Percentiles rank a stretch among this genome's conserved stretches.
phyloP scores from a whole-genome alignment of 1,139 yeast species.

The Pichia sp. region DNA sequence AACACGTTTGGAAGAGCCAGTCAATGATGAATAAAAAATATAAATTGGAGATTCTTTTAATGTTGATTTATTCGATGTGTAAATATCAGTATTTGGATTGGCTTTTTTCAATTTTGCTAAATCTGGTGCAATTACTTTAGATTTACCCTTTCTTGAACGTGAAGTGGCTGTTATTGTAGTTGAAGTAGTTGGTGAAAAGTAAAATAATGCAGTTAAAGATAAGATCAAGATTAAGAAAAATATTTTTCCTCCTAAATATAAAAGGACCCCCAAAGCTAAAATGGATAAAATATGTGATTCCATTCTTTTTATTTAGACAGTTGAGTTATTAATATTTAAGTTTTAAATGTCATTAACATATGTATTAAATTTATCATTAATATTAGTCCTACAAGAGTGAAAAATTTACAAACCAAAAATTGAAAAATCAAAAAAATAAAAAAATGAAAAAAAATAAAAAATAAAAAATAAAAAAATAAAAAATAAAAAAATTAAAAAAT shows the following conservation, averaged over 20 bases:
- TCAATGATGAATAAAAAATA: conserved; percentile 77
- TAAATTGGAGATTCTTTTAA: conserved; percentile 44
- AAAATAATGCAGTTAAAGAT: conserved; percentile 5
- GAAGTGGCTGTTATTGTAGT: not conserved
- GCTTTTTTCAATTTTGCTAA: conserved; percentile 6
- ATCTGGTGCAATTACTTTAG: conserved; percentile 10
- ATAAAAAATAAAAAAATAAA: too few species aligned
- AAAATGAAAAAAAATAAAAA: too few species aligned
- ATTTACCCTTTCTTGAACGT: conserved; percentile 4
- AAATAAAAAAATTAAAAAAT: too few species aligned
- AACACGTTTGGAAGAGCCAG: conserved; percentile 71
- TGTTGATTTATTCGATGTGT: conserved; percentile 33
- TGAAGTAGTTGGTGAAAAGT: not conserved
- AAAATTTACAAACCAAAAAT: too few species aligned
- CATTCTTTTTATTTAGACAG: too few species aligned
- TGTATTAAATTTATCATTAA: too few species aligned
- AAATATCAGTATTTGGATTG: conserved; percentile 13
- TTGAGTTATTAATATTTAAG: too few species aligned
- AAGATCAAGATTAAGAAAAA: conserved; percentile 3
- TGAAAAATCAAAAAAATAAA: too few species aligned
- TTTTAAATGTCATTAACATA: too few species aligned
- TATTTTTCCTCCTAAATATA: conserved; percentile 7
- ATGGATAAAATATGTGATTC: too few species aligned
- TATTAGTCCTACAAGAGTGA: too few species aligned
- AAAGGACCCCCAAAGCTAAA: too few species aligned